Evolutionary conservation across 352 stramenopile species (phyloP).

Genomic region (Pythium dissimile): DNA sequence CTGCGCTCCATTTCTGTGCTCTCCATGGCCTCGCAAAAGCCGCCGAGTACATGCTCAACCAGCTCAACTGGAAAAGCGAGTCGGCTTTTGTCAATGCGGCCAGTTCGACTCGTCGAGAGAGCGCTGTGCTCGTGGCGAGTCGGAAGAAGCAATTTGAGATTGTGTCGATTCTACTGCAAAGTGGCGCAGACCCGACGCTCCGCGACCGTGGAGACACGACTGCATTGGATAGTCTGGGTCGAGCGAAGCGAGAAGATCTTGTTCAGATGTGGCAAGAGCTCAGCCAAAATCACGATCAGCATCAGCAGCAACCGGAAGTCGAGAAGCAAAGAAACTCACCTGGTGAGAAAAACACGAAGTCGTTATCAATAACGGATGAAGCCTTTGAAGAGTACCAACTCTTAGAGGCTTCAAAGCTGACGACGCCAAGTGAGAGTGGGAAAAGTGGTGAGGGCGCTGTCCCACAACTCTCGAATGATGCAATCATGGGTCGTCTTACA

Average conservation of each 20-base stretch:
- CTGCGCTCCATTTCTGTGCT: slow-evolving; percentile 57
- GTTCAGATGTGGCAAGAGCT: slow-evolving; percentile 31
- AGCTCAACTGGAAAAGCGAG: slow-evolving; percentile 31
- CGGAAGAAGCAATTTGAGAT: slow-evolving; percentile 53
- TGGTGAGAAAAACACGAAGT: too few relatives aligned
- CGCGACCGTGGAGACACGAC: slow-evolving; percentile 48
- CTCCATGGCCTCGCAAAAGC: slow-evolving; percentile 35
- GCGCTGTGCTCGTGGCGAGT: slow-evolving; percentile 56
- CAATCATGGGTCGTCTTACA: too few relatives aligned
- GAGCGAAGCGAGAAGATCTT: slow-evolving; percentile 48
- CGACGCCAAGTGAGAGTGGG: too few relatives aligned
- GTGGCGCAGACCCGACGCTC: slow-evolving; percentile 39
- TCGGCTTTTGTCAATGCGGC: slow-evolving; percentile 40
- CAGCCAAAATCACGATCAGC: not conserved
- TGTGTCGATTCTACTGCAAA: slow-evolving; percentile 34
- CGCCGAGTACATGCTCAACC: slow-evolving; percentile 31
- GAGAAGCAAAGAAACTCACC: too few relatives aligned
- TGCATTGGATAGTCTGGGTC: slow-evolving; percentile 43
- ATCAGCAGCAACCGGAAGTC: not conserved
- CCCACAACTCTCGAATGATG: too few relatives aligned
- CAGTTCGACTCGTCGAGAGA: slow-evolving; percentile 45
- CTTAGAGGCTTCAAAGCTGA: too few relatives aligned
- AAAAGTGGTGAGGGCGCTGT: too few relatives aligned
- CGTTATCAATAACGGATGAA: too few relatives aligned
- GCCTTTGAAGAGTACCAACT: too few relatives aligned